Base-by-base conservation (phyloP, 2,329 filamentous ascomycete species). In the Ophiostoma quercus region DNA sequence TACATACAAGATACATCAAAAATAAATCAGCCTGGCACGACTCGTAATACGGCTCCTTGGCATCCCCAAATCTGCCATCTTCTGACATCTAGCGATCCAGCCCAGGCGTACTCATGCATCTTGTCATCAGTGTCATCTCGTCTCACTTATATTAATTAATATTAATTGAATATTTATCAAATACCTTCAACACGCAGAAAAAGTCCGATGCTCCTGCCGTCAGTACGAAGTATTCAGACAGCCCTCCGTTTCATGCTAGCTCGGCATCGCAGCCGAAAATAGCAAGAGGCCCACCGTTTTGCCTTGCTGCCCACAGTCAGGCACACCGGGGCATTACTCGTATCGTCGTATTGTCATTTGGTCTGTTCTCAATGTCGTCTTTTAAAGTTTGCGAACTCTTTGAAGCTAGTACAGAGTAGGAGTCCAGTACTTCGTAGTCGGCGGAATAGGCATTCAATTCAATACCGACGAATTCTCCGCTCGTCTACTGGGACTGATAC, bases 351-450 rank as follows among this genome's bases (percentile, higher is more conserved):
- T 62, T 62, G 57, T 16, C 57, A 62, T 62, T 62, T 32, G 32
- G 57, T 62, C 57, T 62, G 57, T 62, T 62, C 57, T 62, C 57
- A 32, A 62, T 62, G n/a, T 29, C 51, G n/a, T 29, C n/a, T 57
- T 57, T 62, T 7, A 32, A 57, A 12, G 12, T 57, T 22, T 57
- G 43, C 19, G 43, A 8, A 6, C 5, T 34, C 8, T 34, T 34
- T 34, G 5, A 34, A 34, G 34, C 34, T 34, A 34, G 34, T 34
- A 34, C 34, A 47, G 43, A 47, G 5, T 47, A n/a, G 43, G 43
- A 19, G 16, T 16, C 14, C 14, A 43, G 9, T 14, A 29, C 25
- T 29, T 29, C 25, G 25, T 12, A 25, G 51, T 57, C 16, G 22
- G 16, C 51, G 11, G 22, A 25, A 57, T 57, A 57, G 51, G 51